Percentiles rank a stretch among this genome's conserved stretches.
phyloP scores from a whole-genome alignment of 2,329 filamentous ascomycete species.

The Neocucurbitaria cava region DNA sequence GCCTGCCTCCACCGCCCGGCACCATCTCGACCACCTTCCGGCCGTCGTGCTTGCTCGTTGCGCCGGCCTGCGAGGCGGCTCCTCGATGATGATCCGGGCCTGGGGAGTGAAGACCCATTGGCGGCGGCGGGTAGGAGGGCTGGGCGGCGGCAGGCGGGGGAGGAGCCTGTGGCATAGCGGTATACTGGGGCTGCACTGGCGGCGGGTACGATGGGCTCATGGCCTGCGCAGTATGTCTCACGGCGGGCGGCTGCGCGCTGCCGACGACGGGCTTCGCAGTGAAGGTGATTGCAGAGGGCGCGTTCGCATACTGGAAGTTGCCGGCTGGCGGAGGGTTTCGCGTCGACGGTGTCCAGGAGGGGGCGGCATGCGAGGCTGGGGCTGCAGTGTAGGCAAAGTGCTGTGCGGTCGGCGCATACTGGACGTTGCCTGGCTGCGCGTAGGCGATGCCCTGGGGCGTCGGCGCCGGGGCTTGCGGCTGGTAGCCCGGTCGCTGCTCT shows the following conservation, averaged over 20 bases:
- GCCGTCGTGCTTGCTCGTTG: slow-evolving; percentile 32
- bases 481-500: slow-evolving; percentile 52
- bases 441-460: slow-evolving; percentile 27
- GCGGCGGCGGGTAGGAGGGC: slow-evolving; percentile 39
- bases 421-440: slow-evolving; percentile 32
- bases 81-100: slow-evolving; percentile 36
- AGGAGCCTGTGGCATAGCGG: slow-evolving; percentile 32
- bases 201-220: slow-evolving; percentile 24
- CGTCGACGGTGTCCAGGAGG: slow-evolving; percentile 26
- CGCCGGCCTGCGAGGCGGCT: slow-evolving; percentile 27
- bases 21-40: slow-evolving; percentile 53
- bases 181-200: slow-evolving; percentile 25
- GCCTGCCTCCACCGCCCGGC: slow-evolving; percentile 41
- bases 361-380: slow-evolving; percentile 30
- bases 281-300: slow-evolving; percentile 52
- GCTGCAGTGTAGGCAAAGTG: slow-evolving; percentile 38
- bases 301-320: slow-evolving; percentile 49
- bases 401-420: slow-evolving; percentile 40
- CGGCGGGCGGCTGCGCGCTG: slow-evolving; percentile 25
- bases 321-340: slow-evolving; percentile 5
- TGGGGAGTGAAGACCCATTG: slow-evolving; percentile 37
- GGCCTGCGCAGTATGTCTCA: slow-evolving; percentile 38
- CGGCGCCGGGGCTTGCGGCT: slow-evolving; percentile 15
- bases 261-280: slow-evolving; percentile 48
- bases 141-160: slow-evolving; percentile 24